Base-by-base conservation (phyloP, 176 grass and related monocot genomes). In the Avena sativa region DNA sequence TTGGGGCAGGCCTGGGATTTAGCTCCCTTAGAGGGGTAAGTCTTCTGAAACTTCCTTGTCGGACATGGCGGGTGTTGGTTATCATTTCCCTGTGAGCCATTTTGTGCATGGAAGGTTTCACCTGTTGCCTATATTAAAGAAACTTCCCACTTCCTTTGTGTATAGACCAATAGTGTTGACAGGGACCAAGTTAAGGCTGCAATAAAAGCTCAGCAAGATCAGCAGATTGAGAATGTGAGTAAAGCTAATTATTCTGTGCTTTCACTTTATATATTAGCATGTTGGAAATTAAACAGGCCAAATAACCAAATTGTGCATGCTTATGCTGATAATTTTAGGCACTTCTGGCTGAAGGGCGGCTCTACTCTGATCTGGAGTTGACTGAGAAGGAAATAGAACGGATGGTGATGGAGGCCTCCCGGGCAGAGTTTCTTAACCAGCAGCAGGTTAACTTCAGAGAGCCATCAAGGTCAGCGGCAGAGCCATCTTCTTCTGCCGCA, bases 371-470 rank as follows among this genome's bases (percentile, higher is more conserved):
- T 88, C 53, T 99, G 86, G 97, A 99, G 85, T 74, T 99, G 78
- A 99, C 97, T 46, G 94, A 99, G 90, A 99, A 91, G 89, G 97
- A 99, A 94, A 97, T 99, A 89, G 97, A 99, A 52, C 80, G 92
- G 84, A 99, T 96, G 97, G 97, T 99, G 32, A 97, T 99, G 92
- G 97, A 96, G 81, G 89, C 97, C 40, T 99, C 97, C 11, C 89
- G 97, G 50, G 91, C 94, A 50, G 97, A 99, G 79, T 99, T 97
- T 85, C 65, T 95, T 4, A 87, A 89, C 13, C 78, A 89, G 80
- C 94, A 93, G 23, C 90, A 90, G 5, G 82, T 89, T 80, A 85
- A 87, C 32, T 94, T 90, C 8, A 86, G 85, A 76, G 92, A 91
- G 20, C 96, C 87, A 67, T 97, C 97, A 23, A 94, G 88, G 73